A percentile compares a stretch with the other conserved stretches of the same genome.
phyloP scores from a whole-genome alignment of 208 protist species.

The Crithidia fasciculata region DNA sequence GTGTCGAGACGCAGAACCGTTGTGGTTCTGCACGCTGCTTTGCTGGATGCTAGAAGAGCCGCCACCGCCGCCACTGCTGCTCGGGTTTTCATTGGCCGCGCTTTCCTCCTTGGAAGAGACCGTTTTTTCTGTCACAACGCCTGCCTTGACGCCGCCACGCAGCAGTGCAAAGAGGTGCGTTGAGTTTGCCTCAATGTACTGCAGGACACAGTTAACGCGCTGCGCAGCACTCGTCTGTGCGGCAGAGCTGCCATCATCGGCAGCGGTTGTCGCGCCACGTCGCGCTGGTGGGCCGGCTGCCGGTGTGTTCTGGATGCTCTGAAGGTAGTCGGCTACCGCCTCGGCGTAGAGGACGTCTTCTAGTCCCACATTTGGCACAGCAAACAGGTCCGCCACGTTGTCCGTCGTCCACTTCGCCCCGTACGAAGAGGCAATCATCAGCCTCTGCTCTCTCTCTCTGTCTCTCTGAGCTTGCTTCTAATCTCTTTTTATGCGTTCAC shows the following conservation, averaged over 20 bases:
- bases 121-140: neutral
- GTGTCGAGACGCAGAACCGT: neutral
- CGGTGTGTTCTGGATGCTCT: constrained; percentile 20
- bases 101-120: no score
- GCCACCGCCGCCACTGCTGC: neutral
- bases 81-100: neutral
- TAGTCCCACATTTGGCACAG: constrained; percentile 1
- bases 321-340: constrained; percentile 21
- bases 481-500: neutral
- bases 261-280: neutral
- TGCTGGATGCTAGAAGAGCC: no score
- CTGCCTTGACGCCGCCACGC: neutral
- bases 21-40: neutral
- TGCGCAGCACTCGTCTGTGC: neutral
- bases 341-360: constrained; percentile 22
- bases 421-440: constrained; percentile 13
- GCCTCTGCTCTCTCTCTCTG: neutral
- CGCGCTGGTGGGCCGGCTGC: neutral
- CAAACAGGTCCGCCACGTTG: constrained; percentile 21
- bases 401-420: constrained; percentile 18
- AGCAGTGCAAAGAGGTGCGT: constrained; percentile 22
- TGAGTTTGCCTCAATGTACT: constrained; percentile 18
- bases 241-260: neutral
- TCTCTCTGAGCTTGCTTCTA: neutral
- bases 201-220: constrained; percentile 17